Percentiles rank a stretch among this genome's conserved stretches.
These are phyloP conservation scores for Actinomortierella ambigua DNA, from an alignment of 371 early-diverging fungal genomes.

Conservation along the genomic window DNA sequence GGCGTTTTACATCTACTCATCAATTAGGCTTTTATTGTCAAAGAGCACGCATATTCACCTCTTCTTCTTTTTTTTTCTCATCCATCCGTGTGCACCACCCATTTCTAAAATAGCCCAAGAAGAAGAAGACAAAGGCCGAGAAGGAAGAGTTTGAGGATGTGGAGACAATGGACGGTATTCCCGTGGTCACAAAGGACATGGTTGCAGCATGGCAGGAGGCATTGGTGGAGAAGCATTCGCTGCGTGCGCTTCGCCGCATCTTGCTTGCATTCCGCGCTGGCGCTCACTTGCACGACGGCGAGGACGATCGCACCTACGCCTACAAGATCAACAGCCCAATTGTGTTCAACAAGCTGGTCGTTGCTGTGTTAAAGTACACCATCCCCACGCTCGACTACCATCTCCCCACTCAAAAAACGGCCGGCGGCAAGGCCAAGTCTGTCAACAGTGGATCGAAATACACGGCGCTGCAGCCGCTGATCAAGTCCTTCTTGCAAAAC, in stretches of 20 bases:
- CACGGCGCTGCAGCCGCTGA: conserved; percentile 70
- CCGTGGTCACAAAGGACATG: conserved; percentile 71
- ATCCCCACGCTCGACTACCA: conserved; percentile 64
- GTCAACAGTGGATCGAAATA: conserved; percentile 68
- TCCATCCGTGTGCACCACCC: too few relatives aligned
- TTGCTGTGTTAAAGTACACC: conserved; percentile 60
- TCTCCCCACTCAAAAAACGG: conserved; percentile 50
- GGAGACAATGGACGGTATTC: conserved; percentile 37
- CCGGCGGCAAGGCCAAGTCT: conserved; percentile 54
- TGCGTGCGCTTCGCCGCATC: conserved; percentile 67
- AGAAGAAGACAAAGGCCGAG: conserved; percentile 24
- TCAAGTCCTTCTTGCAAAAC: conserved; percentile 80
- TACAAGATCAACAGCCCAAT: conserved; percentile 74
- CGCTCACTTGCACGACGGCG: conserved; percentile 77
- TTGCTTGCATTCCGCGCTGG: conserved; percentile 86
- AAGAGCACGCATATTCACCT: conserved; percentile 1
- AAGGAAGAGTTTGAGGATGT: conserved; percentile 15
- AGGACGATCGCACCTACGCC: conserved; percentile 50
- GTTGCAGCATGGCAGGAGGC: conserved; percentile 73
- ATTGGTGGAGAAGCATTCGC: conserved; percentile 60
- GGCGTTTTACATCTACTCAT: conserved; percentile 6
- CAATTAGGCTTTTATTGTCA: background rate
- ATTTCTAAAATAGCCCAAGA: conserved; percentile 3
- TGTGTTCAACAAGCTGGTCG: conserved; percentile 84
- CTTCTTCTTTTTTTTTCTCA: background rate